Evolutionary conservation across 2,329 filamentous ascomycete genomes (phyloP).

Genomic region (Aspergillus alliaceus): DNA sequence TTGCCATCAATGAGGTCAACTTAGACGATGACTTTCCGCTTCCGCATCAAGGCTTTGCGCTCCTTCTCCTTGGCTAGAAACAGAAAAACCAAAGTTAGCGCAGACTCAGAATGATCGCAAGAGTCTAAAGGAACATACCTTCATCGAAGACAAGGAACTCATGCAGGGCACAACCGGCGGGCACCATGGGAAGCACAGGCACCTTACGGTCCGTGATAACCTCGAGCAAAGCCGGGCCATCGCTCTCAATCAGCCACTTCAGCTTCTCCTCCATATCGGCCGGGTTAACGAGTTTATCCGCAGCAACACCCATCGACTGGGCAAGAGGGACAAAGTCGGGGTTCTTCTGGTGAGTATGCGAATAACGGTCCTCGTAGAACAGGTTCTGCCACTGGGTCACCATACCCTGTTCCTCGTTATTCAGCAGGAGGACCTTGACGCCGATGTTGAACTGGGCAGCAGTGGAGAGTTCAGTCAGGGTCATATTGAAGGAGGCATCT

Average conservation of each 20-base stretch:
- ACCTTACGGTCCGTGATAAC: constrained; percentile 78
- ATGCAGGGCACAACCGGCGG: constrained; percentile 79
- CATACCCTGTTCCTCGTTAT: constrained; percentile 99
- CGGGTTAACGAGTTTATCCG: constrained; percentile 69
- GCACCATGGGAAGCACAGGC: constrained; percentile 97
- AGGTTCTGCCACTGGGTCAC: constrained; percentile 98
- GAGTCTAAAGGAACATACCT: constrained; percentile 51
- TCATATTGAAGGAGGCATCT: constrained; percentile 99
- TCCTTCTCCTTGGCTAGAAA: constrained; percentile 64
- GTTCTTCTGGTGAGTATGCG: constrained; percentile 91
- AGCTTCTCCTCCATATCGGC: constrained; percentile 75
- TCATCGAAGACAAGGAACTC: constrained; percentile 90
- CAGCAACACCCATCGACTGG: constrained; percentile 85
- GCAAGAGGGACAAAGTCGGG: constrained; percentile 94
- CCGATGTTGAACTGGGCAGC: constrained; percentile 95
- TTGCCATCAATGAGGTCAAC: constrained; percentile 17
- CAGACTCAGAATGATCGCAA: background rate
- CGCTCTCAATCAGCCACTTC: constrained; percentile 82
- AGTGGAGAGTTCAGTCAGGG: constrained; percentile 88
- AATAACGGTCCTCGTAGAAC: constrained; percentile 91
- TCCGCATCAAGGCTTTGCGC: constrained; percentile 65
- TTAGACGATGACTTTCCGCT: constrained; percentile 50
- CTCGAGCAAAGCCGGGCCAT: constrained; percentile 91
- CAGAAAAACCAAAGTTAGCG: constrained; percentile 10
- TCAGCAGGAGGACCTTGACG: constrained; percentile 89